A percentile compares a stretch with the other conserved stretches of the same genome.
phyloP scores from a whole-genome alignment of 805 yeast species.

The Saccharomycopsis sp. region DNA sequence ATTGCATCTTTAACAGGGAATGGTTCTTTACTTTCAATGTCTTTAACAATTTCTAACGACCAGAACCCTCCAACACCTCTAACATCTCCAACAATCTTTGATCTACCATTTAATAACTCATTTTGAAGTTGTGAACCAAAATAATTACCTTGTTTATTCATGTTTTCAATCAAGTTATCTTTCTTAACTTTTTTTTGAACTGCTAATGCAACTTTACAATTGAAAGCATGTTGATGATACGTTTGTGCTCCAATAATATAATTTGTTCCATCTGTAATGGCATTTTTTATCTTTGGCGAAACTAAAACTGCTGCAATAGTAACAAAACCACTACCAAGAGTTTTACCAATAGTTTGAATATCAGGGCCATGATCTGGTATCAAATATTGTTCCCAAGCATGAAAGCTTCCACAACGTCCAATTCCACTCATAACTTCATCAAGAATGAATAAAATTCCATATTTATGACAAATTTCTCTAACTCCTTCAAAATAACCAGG shows the following conservation, averaged over 20 bases:
- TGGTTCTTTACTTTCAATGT: conserved; percentile 36
- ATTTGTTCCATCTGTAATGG: conserved; percentile 28
- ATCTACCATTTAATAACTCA: conserved; percentile 22
- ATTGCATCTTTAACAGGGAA: conserved; percentile 26
- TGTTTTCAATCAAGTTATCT: conserved; percentile 30
- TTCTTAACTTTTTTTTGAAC: conserved; percentile 32
- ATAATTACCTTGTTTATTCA: conserved; percentile 32
- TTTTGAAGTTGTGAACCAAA: conserved; percentile 28
- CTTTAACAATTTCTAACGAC: conserved; percentile 41
- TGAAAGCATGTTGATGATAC: conserved; percentile 36
- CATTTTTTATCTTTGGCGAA: conserved; percentile 28
- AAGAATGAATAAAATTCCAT: conserved; percentile 37
- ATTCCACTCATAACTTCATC: conserved; percentile 51
- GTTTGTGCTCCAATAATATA: conserved; percentile 37
- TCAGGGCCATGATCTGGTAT: conserved; percentile 34
- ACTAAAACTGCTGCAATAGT: conserved; percentile 36
- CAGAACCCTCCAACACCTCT: conserved; percentile 49
- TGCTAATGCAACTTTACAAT: conserved; percentile 36
- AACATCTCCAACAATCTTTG: conserved; percentile 36
- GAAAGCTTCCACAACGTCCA: conserved; percentile 39
- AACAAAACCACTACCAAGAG: conserved; percentile 37
- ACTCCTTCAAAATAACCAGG: conserved; percentile 38
- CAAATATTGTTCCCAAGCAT: conserved; percentile 34
- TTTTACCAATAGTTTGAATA: conserved; percentile 37
- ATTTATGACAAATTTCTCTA: conserved; percentile 37